Conservation (phyloP, 148 eudicot species). For the Polygonum maritimum region DNA sequence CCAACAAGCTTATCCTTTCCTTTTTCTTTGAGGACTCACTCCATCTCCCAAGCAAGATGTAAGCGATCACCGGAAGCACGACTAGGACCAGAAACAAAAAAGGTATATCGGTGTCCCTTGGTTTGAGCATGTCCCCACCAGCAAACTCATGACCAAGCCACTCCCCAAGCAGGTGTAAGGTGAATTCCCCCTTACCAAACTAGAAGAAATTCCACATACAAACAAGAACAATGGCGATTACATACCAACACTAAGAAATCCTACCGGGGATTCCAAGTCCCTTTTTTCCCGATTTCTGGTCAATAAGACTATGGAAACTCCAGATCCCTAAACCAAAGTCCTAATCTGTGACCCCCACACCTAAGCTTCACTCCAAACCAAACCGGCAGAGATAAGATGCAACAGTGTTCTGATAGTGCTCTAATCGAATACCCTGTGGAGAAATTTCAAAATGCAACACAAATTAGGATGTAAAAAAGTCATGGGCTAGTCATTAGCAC, state of each 20-base stretch:
- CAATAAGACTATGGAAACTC: not conserved
- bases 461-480: not conserved
- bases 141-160: slow-evolving; percentile 70
- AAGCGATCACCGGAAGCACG: slow-evolving; percentile 71
- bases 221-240: not conserved
- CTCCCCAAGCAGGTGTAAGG: slow-evolving; percentile 11
- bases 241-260: not conserved
- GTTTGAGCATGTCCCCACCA: slow-evolving; percentile 89
- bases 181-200: not conserved
- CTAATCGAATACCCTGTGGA: slow-evolving; percentile 2
- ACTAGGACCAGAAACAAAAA: slow-evolving; percentile 68
- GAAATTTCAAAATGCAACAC: slow-evolving; percentile 1
- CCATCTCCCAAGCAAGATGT: slow-evolving; percentile 89
- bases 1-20: slow-evolving; percentile 49
- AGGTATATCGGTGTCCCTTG: slow-evolving; percentile 82
- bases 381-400: not conserved
- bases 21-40: slow-evolving; percentile 60
- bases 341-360: not conserved
- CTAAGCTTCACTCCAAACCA: not conserved
- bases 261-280: not conserved
- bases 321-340: slow-evolving; percentile 5
- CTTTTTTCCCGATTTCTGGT: not conserved
- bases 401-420: not conserved
- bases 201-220: not conserved
- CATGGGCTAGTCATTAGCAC: not conserved